Evolutionary conservation across 495 filamentous ascomycete genomes (phyloP), one percentile per base, ranked within the genome.

Genomic region (Neurospora sp.): DNA sequence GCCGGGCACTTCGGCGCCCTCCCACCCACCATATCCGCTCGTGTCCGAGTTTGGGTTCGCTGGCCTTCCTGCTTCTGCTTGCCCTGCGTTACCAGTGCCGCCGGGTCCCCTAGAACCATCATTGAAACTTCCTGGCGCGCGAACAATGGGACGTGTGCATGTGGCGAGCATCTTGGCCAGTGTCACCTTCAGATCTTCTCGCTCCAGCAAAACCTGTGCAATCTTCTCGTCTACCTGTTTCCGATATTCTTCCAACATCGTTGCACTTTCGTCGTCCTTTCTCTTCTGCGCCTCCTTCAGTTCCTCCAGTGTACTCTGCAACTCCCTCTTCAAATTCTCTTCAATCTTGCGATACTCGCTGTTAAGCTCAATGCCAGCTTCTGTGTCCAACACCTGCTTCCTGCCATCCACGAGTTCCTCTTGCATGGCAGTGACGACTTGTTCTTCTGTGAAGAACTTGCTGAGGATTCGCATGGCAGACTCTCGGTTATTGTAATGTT

Each of bases 401-500:
- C 6, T 6, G 10, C 22, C 53, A 1, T 61, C 12, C 22, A 31
- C 53, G 0, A 61, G 10, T 16, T 61, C 53, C 6, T 1, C 1
- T 12, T 61, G 53, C 12, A 61, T 0, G 22, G 53, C 3, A 8
- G 53, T 61, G 10, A 14, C 5, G 6, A 31, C 22, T 10, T 12
- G 12, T 22, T 61, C 22, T 3, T 16, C 7, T 14, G 1, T 16
- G 6, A 61, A 8, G 7, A 31, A 61, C 6, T 18, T 61, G 4
- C 12, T 6, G 4, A 61, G 53, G 12, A 61, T 61, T 8, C 2
- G 27, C 39, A 70, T 40, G 7, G 79, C 80, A 22, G 81, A 83
- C 35, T 76, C 70, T 14, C 71, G 70, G 16, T 72, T 76, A 3
- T 80, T 78, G 70, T 73, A 72, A 41, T 82, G 72, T 9, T 77